Base-by-base conservation (phyloP, 2,329 filamentous ascomycete species). In the Parafenestella ontariensis region DNA sequence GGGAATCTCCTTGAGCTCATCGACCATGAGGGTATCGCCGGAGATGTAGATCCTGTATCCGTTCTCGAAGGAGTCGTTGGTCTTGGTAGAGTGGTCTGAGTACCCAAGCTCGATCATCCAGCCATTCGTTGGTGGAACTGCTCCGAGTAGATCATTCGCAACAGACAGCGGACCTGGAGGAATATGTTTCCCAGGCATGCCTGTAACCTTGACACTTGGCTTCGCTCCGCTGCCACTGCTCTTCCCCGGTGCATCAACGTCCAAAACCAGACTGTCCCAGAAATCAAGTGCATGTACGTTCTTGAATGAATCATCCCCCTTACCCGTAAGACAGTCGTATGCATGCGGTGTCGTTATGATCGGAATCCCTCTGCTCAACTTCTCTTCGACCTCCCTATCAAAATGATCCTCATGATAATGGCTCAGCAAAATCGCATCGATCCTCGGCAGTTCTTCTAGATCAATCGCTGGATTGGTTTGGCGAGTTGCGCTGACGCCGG, bases 261-360 rank as follows among this genome's bases (percentile, higher is more conserved):
- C 75, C 13, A 85, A 62, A 37, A 83, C 66, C 56, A 83, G 63
- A 37, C 77, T 77, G 52, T 88, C 78, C 63, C 83, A 89, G 56
- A 81, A 78, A 54, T 86, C 84, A 1, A 89, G 75, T 23, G 78
- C 82, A 43, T 80, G 77, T 1, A 89, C 84, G 1, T 77, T 71
- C 13, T 74, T 83, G 65, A 88, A 88, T 0, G 79, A 78, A 8
- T 85, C 83, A 0, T 73, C 71, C 64, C 70, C 61, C 77, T 78
- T 69, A 55, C 75, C 29, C 1, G 78, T 78, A 34, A 89, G 73
- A 59, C 81, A 82, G 20, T 74, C 59, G 61, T 84, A 80, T 0
- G 87, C 87, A 67, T 89, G 86, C 2, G 83, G 81, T 0, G 86
- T 89, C 3, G 83, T 86, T 55, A 89, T 79, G 64, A 89, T 88